Evolutionary conservation across 106 monocot genomes (phyloP), one percentile per base, ranked within the genome.

Genomic region (Dendrobium officinale): DNA sequence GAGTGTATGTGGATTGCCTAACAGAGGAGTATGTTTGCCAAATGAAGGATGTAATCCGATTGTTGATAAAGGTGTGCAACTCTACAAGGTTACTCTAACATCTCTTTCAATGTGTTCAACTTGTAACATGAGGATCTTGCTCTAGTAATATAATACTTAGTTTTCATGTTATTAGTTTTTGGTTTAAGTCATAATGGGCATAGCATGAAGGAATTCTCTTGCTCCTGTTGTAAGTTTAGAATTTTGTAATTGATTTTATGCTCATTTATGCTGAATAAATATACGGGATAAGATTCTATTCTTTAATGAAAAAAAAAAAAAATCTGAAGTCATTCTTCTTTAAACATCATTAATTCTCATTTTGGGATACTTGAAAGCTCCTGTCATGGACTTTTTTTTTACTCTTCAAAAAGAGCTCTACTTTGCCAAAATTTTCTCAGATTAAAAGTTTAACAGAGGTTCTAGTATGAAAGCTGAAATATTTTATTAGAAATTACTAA

Each of bases 1-100:
- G 95, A 80, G 89, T 99, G 54, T 99, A 95, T 79, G 99, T 99
- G 68, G 95, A 99, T 31, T 91, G 79, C 75, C 89, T 99, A 27
- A 90, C 93, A 41, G 95, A 95, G 80, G 93, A 91, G 81, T 84
- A 86, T 81, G 95, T 91, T 3, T 91, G 72, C 80, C 78, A 91
- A 56, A 74, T 84, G 80, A 93, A 91, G 78, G 99, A 99, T 86
- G 91, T 95, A 48, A 87, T 78, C 29, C 87, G 87, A n/a, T 77
- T 99, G 43, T 77, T 99, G 67, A 84, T 82, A 16, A 99, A 99
- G 99, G 99, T 99, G 11, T 27, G 72, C 72, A 29, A 15, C n/a
- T 45, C 43, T 76, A 26, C 75, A n/a, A 76, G 17, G 19, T 43
- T 42, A 10, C 10, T 1, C 26, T 76, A 41, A 26, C 48, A 48